phyloP scores from a whole-genome alignment of 129 eudicot species.

The Tagetes erecta region DNA sequence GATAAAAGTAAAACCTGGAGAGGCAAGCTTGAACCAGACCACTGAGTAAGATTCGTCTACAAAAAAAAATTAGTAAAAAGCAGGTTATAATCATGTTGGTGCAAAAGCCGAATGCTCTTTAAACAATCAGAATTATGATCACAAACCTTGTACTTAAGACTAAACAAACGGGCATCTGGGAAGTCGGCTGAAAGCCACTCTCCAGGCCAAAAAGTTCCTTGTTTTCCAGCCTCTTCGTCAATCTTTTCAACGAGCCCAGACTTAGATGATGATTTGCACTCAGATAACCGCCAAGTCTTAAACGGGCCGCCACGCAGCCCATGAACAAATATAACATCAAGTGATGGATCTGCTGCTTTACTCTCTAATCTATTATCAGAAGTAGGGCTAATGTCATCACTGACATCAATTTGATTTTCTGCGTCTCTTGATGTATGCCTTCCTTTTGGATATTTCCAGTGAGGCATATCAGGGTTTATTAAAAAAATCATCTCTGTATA shows the following conservation, averaged over 20 bases:
- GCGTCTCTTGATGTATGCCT: slow-evolving; percentile 22
- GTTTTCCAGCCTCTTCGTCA: slow-evolving; percentile 95
- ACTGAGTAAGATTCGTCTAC: slow-evolving; percentile 97
- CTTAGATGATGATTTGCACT: slow-evolving; percentile 87
- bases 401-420: slow-evolving; percentile 21
- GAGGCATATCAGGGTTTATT: slow-evolving; percentile 80
- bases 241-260: slow-evolving; percentile 99
- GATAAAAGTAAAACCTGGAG: slow-evolving; percentile 26
- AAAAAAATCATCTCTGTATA: slow-evolving; percentile 82
- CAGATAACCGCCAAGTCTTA: slow-evolving; percentile 91
- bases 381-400: slow-evolving; percentile 32
- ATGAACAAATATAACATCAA: slow-evolving; percentile 89
- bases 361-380: slow-evolving; percentile 31
- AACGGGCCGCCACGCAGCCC: slow-evolving; percentile 97
- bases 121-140: slow-evolving; percentile 11
- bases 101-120: background rate
- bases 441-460: slow-evolving; percentile 65
- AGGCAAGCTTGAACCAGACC: slow-evolving; percentile 99
- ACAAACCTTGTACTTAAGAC: slow-evolving; percentile 94
- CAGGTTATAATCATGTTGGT: slow-evolving; percentile 19
- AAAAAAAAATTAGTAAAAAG: slow-evolving; percentile 16
- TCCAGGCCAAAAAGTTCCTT: slow-evolving; percentile 97
- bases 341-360: slow-evolving; percentile 43
- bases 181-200: slow-evolving; percentile 98
- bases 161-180: slow-evolving; percentile 90